Evolutionary conservation across 495 filamentous ascomycete genomes (phyloP), one percentile per base, ranked within the genome.

Genomic region (Penicillium cataractarum): DNA sequence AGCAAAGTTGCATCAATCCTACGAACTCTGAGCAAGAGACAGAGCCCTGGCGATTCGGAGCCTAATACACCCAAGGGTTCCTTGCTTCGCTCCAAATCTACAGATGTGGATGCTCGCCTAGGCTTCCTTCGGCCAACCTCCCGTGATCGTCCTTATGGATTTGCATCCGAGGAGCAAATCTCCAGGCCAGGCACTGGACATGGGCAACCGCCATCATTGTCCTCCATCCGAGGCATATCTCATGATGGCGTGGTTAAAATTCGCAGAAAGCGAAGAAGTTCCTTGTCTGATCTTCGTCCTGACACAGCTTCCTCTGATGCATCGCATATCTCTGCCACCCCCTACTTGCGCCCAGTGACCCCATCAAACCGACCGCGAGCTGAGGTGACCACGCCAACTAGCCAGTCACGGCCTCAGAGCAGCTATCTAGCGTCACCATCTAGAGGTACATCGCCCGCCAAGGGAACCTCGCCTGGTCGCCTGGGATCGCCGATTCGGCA

Each of bases 21-120:
- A 85, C 87, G 95, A 61, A 96, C 87, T 3, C 76, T 97, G 62
- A 97, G 93, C 79, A 99, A 99, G 77, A 89, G 87, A 69, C 87
- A 84, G 68, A 86, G 78, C 12, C 76, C 83, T 13, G 82, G 78
- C 4, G 88, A 89, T 44, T 77, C 80, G 44, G 74, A 81, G 27
- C 73, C 79, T n/a, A 73, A 76, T 31, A 92, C 83, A 60, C 73
- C 87, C 1, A 92, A 86, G 71, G 83, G 76, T 8, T 85, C 86
- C 17, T 76, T 95, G 44, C 80, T 84, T 50, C 85, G 93, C 49
- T 94, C 93, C 12, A 91, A 87, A 66, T 97, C 93, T 0, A 91
- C 90, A 31, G 94, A 98, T 66, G 78, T 88, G 60, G 88, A 90
- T 53, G 68, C 74, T 17, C 81, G 79, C 63, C 75, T 78, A 61